Evolutionary conservation across 1,284 basidiomycete species (phyloP), one percentile per base, ranked within the genome.

Genomic region (Malassezia nana): DNA sequence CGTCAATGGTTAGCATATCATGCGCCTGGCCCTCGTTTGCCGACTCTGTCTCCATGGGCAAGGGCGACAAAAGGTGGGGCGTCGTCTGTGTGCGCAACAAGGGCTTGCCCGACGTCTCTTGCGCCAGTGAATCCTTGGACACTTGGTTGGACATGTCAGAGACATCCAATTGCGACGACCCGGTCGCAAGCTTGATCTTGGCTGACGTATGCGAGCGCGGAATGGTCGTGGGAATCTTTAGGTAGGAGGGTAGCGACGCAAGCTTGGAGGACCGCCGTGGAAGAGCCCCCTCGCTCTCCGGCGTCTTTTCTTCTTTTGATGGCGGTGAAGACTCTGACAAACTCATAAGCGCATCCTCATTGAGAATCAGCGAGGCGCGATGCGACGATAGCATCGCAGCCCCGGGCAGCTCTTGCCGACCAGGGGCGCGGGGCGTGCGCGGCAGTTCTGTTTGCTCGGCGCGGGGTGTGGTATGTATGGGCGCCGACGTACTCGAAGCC

Each of bases 151-250:
- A 48, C 46, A 10, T 47, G 55, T 46, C 52, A 42, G 13, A 46
- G 40, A 10, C 46, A 32, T 18, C 55, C 46, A 2, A 12, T 7
- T 15, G n/a, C 22, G 18, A 31, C 33, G 28, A 41, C 29, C 4
- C 52, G 18, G 33, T 55, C 47, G 28, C 46, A 24, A 40, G 58
- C 56, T 40, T 52, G 33, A 45, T 24, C 35, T 24, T 12, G 52
- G 44, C 22, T 16, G 16, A 59, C 8, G 64, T 61, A 22, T 67
- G 65, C 8, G 63, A 57, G 52, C 68, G 65, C 18, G 69, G 69
- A 16, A 72, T 70, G 10, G 65, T 50, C 15, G 70, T 73, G 3
- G 70, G 70, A 41, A 73, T 73, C 52, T 69, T 69, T 45, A 73
- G 69, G 33, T 72, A 73, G 5, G 70, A 73, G 5, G 70, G 70